Base-by-base conservation (phyloP, 2,329 filamentous ascomycete genomes). In the Amesomyces nigricolor region DNA sequence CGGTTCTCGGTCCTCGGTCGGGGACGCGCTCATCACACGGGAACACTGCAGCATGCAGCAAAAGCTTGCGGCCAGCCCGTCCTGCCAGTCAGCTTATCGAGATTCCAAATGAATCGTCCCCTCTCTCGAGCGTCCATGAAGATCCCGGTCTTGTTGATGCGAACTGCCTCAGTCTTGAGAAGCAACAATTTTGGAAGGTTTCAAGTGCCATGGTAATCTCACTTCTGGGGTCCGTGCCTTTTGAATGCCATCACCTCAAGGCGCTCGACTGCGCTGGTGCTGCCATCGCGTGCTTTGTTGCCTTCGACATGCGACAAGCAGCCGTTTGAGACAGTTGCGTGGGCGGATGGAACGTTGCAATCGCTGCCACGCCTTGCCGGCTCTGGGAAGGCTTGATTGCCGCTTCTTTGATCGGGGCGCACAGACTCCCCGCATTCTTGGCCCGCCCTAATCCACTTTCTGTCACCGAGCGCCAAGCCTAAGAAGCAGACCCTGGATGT, bases 281-380 rank as follows among this genome's bases (percentile, higher is more conserved):
- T 26, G 22, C 32, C 32, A 10, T 13, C 11, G 32, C 11, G 32
- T 35, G 11, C 32, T 35, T 35, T 7, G 8, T 35, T 13, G 6
- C 8, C 32, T 35, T 35, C 32, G 11, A 9, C 32, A 10, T 13
- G 32, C 9, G 32, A 35, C 32, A 46, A 35, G 35, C 47, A 43
- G 56, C 51, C 29, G 13, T 35, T 51, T 51, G 44, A 47, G 56
- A 49, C 52, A 44, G 52, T 51, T 47, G 51, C 30, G 29, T 26
- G 22, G 22, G 40, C 14, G 49, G 51, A 62, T 64, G 61, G 57
- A 62, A 64, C 63, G 63, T 64, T 64, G 59, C 61, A 64, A 62
- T 62, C 59, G 48, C 54, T 57, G 26, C 47, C 11, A 35, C 51
- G 37, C 56, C 51, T 54, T 58, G 14, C 56, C 51, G 43, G 11